Evolutionary conservation across 805 yeast genomes (phyloP), one percentile per base, ranked within the genome.

Genomic region (Candida chilensis): DNA sequence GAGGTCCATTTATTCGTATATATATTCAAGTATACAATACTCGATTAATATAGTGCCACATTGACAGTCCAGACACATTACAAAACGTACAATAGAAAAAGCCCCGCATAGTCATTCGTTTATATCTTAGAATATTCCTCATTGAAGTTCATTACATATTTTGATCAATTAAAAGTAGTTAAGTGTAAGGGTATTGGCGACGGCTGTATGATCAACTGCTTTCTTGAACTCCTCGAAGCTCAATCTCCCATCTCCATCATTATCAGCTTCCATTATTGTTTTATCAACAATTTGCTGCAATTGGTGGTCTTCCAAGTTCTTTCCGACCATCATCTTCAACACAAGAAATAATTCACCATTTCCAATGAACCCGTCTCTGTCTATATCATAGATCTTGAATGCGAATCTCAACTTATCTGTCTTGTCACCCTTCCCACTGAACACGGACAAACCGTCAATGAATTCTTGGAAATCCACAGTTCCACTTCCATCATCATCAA

Each of bases 201-300:
- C 73, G 33, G 67, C 70, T 4, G 76, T 73, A 31, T 66, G 63
- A 31, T 71, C 71, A 17, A 73, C 70, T 0, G 86, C 85, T 31
- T 65, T 67, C 41, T 74, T 74, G 54, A 92, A 92, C 64, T 92
- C 99, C 21, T 74, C 86, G 49, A 87, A 92, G 37, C 80, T 78
- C 37, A 92, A 59, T 42, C 70, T 74, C 1, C 95, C 94, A 47
- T 87, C 96, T 2, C 90, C 88, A 44, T 88, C 95, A 17, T 52
- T 45, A 47, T 88, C 97, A 30, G 86, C 88, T 51, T 90, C 96
- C 76, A 86, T 74, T 40, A 94, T 87, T 0, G 98, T 87, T 54
- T 94, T 78, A 52, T 92, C 97, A n/a, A 90, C 96, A 31, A 92
- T 74, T 54, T 94, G 97, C 52, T 92, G 99, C 33, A 92, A 66